Evolutionary conservation across 306 rosid genomes (phyloP).

Genomic region (Vigna unguiculata): DNA sequence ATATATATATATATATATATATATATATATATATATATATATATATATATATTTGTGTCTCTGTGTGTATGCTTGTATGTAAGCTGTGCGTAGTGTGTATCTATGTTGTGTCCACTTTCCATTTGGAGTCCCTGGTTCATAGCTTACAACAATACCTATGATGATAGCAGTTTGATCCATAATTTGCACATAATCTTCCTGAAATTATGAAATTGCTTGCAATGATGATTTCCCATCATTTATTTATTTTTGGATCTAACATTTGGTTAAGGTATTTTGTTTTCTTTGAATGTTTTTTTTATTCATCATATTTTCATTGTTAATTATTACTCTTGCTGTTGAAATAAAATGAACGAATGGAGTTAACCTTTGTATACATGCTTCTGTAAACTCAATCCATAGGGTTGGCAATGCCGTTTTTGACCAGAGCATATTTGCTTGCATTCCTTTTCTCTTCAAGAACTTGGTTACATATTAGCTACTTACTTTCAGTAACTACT

Average conservation of each 20-base stretch:
- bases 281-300: constrained; percentile 9
- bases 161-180: constrained; percentile 25
- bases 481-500: not conserved
- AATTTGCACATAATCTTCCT: constrained; percentile 32
- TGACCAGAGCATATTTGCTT: constrained; percentile 33
- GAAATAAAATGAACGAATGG: constrained; percentile 27
- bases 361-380: constrained; percentile 14
- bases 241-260: constrained; percentile 16
- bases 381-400: constrained; percentile 26
- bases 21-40: too few species aligned
- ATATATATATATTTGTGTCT: too few species aligned
- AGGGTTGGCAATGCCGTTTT: constrained; percentile 21
- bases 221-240: constrained; percentile 10
- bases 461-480: constrained; percentile 25
- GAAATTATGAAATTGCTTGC: constrained; percentile 12
- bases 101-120: not conserved
- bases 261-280: constrained; percentile 7
- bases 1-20: too few species aligned
- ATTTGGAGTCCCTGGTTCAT: not conserved
- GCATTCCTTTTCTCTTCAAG: constrained; percentile 6
- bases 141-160: not conserved
- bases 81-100: not conserved
- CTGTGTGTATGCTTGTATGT: not conserved
- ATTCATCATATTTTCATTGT: constrained; percentile 7
- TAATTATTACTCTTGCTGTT: constrained; percentile 16